Percentiles rank a stretch among this genome's conserved stretches.
Evolutionary conservation across 2,329 filamentous ascomycete genomes (phyloP).

Genomic region (Plectosphaerella plurivora): DNA sequence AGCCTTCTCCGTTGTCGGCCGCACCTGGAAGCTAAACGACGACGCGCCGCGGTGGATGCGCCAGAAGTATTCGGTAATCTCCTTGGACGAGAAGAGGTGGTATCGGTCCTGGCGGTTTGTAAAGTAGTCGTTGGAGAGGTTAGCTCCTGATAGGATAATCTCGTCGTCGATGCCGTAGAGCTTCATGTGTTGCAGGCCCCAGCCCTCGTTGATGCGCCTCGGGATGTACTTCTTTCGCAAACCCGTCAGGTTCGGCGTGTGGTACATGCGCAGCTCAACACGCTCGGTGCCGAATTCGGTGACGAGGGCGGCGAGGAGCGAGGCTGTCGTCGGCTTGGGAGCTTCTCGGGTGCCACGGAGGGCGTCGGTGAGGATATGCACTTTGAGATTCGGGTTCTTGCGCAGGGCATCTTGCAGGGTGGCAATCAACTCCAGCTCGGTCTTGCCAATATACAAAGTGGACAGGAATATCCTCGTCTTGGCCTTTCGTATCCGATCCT

Average conservation of each 20-base stretch:
- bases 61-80: constrained; percentile 79
- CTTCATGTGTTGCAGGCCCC: constrained; percentile 99
- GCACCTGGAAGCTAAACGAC: constrained; percentile 75
- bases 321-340: constrained; percentile 81
- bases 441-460: constrained; percentile 95
- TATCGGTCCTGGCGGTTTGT: constrained; percentile 94
- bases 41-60: constrained; percentile 72
- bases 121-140: constrained; percentile 91
- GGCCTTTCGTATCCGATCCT: constrained; percentile 79
- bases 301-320: constrained; percentile 78
- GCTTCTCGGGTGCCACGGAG: constrained; percentile 88
- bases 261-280: constrained; percentile 95
- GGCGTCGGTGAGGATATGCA: constrained; percentile 89
- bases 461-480: constrained; percentile 81
- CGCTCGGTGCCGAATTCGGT: constrained; percentile 76
- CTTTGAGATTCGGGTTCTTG: constrained; percentile 67
- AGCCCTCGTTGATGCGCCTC: constrained; percentile 91
- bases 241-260: constrained; percentile 92
- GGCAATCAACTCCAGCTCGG: constrained; percentile 81
- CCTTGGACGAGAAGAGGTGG: constrained; percentile 77
- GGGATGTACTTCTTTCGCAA: constrained; percentile 79
- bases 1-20: constrained; percentile 52
- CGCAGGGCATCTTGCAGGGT: constrained; percentile 72
- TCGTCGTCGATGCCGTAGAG: constrained; percentile 94
- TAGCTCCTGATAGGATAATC: constrained; percentile 90